Evolutionary conservation across 768 basidiomycete species (phyloP), one percentile per base, ranked within the genome.

Genomic region (Chalciporus piperatus): DNA sequence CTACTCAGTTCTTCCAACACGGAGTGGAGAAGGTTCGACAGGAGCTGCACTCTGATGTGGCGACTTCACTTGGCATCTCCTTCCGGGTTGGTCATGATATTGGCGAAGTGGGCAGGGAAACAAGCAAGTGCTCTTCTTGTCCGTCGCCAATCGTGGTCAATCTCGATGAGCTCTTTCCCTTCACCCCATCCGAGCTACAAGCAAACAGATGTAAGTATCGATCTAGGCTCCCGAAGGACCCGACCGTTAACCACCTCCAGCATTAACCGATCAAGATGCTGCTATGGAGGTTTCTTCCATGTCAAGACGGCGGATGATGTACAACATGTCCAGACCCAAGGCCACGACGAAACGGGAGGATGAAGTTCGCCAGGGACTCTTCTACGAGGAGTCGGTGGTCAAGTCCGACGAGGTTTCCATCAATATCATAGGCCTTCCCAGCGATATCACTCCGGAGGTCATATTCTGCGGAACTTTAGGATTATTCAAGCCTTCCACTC

Each of bases 331-430:
- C 19, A 47, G 41, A 44, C 45, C 53, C 40, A 57, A 43, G 17
- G 39, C 41, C 25, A 50, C 37, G 9, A 13, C 25, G 16, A 54
- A 61, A 48, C n/a, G 48, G 20, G 46, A 50, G 37, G 35, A 50
- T 17, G 14, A 41, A 30, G 17, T 45, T 13, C 47, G 23, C 30
- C 49, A 51, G n/a, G 46, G 41, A 25, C 43, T 58, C 17, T 50
- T 54, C 45, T 39, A 39, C 20, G 49, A 61, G 50, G 44, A 50
- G n/a, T 28, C 55, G 6, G 16, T 49, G 6, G 32, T 57, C 33
- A 30, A n/a, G 23, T 28, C 45, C 9, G 59, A 60, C 27, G 59
- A 60, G 22, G 59, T 61, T 39, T 48, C 52, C 17, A 56, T 61
- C 19, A 50, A 48, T 4, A 41, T 60, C 37, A 33, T 60, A n/a